Conservation (phyloP, 2,329 filamentous ascomycete genomes). For the Cladosporium sp. region DNA sequence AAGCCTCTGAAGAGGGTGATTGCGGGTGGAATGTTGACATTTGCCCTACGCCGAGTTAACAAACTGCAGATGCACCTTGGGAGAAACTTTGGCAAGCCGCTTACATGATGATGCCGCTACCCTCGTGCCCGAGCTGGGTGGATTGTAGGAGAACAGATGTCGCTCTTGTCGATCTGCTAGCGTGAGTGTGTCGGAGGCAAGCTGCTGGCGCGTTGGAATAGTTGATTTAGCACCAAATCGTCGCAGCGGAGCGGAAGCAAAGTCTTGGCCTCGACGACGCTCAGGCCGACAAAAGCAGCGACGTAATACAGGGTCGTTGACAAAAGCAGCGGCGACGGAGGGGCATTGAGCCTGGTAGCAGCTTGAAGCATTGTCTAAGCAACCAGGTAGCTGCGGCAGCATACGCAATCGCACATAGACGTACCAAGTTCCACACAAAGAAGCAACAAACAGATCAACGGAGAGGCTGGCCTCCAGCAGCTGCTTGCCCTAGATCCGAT, state of each 20-base stretch:
- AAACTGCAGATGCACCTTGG: too few relatives aligned
- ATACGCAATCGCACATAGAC: neutral
- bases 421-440: neutral
- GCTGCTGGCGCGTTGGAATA: too few relatives aligned
- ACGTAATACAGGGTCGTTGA: neutral
- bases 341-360: neutral
- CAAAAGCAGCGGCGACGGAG: neutral
- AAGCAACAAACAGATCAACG: neutral
- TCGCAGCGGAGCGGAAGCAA: neutral
- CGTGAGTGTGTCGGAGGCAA: too few relatives aligned
- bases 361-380: neutral
- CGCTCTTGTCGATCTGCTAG: too few relatives aligned
- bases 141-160: too few relatives aligned
- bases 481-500: neutral
- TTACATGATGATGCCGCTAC: too few relatives aligned
- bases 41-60: too few relatives aligned
- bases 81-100: too few relatives aligned
- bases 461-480: neutral
- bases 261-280: neutral
- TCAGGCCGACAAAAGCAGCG: neutral
- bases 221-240: neutral
- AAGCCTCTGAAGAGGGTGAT: too few relatives aligned
- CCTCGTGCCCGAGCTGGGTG: too few relatives aligned
- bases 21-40: too few relatives aligned
- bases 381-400: neutral